Percentiles rank a stretch among this genome's conserved stretches.
phyloP scores from a whole-genome alignment of 2,329 filamentous ascomycete species.

The Sordariomycetes sp. region DNA sequence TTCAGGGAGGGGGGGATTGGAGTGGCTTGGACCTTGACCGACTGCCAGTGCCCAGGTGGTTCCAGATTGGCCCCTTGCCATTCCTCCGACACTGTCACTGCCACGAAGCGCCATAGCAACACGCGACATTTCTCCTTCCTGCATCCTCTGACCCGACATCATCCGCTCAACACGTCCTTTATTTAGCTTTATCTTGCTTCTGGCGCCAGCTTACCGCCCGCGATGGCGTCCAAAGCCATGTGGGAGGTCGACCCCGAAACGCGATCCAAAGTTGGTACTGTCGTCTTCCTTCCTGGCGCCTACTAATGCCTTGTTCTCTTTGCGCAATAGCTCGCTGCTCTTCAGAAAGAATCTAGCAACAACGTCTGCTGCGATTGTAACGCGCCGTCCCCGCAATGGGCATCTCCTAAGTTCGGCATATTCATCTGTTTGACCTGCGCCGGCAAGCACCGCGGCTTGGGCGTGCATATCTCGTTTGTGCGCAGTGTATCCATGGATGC shows the following conservation, averaged over 20 bases:
- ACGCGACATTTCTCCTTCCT: too few relatives aligned
- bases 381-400: constrained; percentile 96
- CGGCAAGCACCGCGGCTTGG: constrained; percentile 86
- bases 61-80: neutral
- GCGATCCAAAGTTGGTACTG: constrained; percentile 66
- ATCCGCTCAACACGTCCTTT: too few relatives aligned
- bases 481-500: constrained; percentile 97
- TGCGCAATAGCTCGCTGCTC: constrained; percentile 62
- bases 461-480: constrained; percentile 97
- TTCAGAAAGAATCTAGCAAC: constrained; percentile 86
- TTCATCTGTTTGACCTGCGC: constrained; percentile 98
- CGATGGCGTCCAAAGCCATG: constrained; percentile 67
- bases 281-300: constrained; percentile 1
- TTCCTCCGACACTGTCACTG: too few relatives aligned
- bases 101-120: neutral
- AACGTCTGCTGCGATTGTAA: constrained; percentile 90
- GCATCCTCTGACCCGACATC: too few relatives aligned
- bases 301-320: constrained; percentile 8
- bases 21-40: neutral
- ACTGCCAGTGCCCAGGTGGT: neutral
- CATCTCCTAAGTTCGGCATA: constrained; percentile 91
- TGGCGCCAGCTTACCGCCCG: too few relatives aligned
- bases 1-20: neutral
- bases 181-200: too few relatives aligned
- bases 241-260: constrained; percentile 99